These are phyloP conservation scores for Keithomyces neogunnii DNA, from an alignment of 2,329 filamentous ascomycete genomes.

Conservation along the genomic window DNA sequence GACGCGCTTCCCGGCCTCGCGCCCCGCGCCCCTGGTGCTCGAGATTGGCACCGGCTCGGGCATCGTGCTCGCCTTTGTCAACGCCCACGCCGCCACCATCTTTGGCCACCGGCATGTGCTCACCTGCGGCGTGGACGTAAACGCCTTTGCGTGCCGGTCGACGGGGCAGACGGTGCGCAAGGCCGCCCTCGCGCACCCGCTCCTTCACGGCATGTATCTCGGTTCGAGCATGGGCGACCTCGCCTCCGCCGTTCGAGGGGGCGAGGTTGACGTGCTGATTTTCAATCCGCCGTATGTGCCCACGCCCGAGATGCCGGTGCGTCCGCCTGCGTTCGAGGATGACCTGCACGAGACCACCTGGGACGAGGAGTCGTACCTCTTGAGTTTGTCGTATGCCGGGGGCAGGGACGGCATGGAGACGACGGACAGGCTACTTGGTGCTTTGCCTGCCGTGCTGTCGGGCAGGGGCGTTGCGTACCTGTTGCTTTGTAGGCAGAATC, in stretches of 20 bases:
- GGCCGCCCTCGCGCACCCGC: constrained; percentile 25
- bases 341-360: constrained; percentile 36
- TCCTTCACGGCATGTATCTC: constrained; percentile 45
- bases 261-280: constrained; percentile 69
- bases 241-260: constrained; percentile 46
- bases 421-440: constrained; percentile 68
- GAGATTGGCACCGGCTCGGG: constrained; percentile 91
- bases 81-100: constrained; percentile 63
- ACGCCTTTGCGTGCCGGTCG: constrained; percentile 71
- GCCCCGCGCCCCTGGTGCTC: constrained; percentile 55
- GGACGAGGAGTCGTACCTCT: constrained; percentile 73
- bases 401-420: constrained; percentile 90
- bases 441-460: constrained; percentile 56
- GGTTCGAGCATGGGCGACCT: constrained; percentile 66
- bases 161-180: constrained; percentile 60
- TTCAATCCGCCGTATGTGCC: constrained; percentile 99
- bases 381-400: constrained; percentile 82
- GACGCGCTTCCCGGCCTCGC: constrained; percentile 41
- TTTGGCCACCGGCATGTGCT: constrained; percentile 66
- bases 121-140: constrained; percentile 75
- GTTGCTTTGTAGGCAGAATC: constrained; percentile 84
- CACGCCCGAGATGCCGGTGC: constrained; percentile 61
- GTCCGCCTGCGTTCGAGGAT: constrained; percentile 24
- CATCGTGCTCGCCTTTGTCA: constrained; percentile 82
- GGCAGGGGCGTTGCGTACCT: constrained; percentile 76